These are phyloP conservation scores for Calonectria hongkongensis DNA, from an alignment of 2,329 filamentous ascomycete genomes.

Conservation along the genomic window DNA sequence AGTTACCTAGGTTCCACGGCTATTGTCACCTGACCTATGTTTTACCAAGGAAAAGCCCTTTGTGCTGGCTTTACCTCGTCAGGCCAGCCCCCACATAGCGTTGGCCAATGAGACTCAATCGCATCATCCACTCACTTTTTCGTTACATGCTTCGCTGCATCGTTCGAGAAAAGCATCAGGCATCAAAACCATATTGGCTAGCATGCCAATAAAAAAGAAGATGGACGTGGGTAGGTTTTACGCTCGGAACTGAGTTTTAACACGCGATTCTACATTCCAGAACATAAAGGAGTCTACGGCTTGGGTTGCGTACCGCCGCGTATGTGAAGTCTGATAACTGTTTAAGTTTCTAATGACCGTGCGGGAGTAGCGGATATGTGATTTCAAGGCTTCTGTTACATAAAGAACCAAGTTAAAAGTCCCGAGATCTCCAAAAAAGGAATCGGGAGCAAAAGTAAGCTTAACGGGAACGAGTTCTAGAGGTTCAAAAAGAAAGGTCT, in stretches of 20 bases:
- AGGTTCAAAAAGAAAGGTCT: slow-evolving; percentile 17
- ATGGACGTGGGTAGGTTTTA: not conserved
- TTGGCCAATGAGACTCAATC: slow-evolving; percentile 55
- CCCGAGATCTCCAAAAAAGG: not conserved
- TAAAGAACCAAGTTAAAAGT: too few relatives aligned
- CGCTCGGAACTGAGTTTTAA: not conserved
- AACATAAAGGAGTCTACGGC: not conserved
- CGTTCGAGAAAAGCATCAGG: not conserved
- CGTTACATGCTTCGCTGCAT: not conserved
- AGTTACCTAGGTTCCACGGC: slow-evolving; percentile 27
- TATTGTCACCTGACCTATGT: slow-evolving; percentile 48
- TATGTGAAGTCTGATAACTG: not conserved
- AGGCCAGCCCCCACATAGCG: not conserved
- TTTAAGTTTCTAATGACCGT: not conserved
- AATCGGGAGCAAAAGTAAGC: not conserved
- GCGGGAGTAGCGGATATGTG: not conserved
- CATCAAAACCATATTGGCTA: not conserved
- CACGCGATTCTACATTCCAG: not conserved
- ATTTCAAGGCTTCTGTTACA: too few relatives aligned
- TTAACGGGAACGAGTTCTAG: too few relatives aligned
- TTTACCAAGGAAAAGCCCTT: not conserved
- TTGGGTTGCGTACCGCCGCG: not conserved
- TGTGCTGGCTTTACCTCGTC: too few relatives aligned
- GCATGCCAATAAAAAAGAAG: not conserved
- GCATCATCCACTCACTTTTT: not conserved